Evolutionary conservation across 768 basidiomycete genomes (phyloP).

Genomic region (Termitomyces sp.): DNA sequence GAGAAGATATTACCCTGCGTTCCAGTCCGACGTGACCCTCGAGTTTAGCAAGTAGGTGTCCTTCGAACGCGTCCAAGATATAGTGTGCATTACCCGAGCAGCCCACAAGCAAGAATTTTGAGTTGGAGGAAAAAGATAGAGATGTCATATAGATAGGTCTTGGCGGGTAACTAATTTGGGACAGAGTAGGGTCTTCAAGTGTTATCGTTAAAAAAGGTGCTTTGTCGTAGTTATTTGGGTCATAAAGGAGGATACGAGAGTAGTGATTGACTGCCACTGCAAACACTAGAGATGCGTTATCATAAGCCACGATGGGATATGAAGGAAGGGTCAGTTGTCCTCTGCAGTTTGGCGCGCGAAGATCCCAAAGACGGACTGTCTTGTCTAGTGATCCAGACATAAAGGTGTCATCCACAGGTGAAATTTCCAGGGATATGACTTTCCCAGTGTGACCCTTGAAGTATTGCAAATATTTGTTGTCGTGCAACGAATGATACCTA

Average conservation of each 20-base stretch:
- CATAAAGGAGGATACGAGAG: constrained; percentile 81
- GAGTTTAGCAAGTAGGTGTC: constrained; percentile 77
- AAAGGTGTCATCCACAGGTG: constrained; percentile 92
- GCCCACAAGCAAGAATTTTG: constrained; percentile 86
- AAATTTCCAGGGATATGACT: constrained; percentile 88
- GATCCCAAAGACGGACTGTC: constrained; percentile 95
- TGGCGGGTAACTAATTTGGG: constrained; percentile 78
- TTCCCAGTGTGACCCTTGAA: constrained; percentile 91
- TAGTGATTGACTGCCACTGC: constrained; percentile 84
- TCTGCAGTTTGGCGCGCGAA: constrained; percentile 73
- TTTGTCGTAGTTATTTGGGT: constrained; percentile 84
- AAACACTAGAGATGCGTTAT: constrained; percentile 78
- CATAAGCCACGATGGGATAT: constrained; percentile 79
- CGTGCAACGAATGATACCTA: constrained; percentile 91
- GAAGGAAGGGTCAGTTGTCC: constrained; percentile 76
- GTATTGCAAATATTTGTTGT: constrained; percentile 95
- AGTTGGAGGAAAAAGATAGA: constrained; percentile 85
- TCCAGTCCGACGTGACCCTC: constrained; percentile 85
- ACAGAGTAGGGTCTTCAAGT: constrained; percentile 77
- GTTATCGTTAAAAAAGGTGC: constrained; percentile 84
- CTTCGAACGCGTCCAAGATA: constrained; percentile 87
- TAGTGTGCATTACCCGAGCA: constrained; percentile 94
- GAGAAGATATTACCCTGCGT: constrained; percentile 48
- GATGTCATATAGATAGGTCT: constrained; percentile 90
- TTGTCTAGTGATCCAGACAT: constrained; percentile 93